Evolutionary conservation across 768 basidiomycete genomes (phyloP).

Genomic region (Agrocybe chaxingu): DNA sequence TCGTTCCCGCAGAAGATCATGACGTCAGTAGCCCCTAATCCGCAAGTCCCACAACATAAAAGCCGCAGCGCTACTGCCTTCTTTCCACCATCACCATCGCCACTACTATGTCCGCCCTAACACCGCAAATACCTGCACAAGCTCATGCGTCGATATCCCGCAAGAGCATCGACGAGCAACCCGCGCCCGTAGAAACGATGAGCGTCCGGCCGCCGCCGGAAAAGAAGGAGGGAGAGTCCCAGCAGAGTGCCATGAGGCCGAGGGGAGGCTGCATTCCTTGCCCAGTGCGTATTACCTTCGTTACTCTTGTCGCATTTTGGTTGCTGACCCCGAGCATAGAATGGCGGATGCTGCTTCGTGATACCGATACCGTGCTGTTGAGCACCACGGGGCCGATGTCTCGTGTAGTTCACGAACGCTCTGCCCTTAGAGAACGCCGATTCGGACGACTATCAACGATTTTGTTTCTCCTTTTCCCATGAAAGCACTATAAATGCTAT

Average conservation of each 20-base stretch:
- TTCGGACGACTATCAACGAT: too few relatives aligned
- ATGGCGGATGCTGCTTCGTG: constrained; percentile 27
- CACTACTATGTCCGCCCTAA: background rate
- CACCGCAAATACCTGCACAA: constrained; percentile 2
- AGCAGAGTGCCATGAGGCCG: constrained; percentile 15
- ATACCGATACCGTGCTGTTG: constrained; percentile 28
- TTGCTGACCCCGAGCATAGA: background rate
- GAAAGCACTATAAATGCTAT: too few relatives aligned
- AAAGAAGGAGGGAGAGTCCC: background rate
- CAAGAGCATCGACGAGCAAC: constrained; percentile 2
- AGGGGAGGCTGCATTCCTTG: constrained; percentile 30
- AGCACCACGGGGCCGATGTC: background rate
- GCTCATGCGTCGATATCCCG: constrained; percentile 10
- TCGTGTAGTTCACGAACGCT: too few relatives aligned
- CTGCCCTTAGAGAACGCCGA: too few relatives aligned
- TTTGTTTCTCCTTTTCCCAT: too few relatives aligned
- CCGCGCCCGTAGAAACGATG: constrained; percentile 1
- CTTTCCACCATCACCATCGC: too few relatives aligned
- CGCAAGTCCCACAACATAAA: too few relatives aligned
- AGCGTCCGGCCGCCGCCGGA: background rate
- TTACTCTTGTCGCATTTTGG: background rate
- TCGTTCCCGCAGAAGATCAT: too few relatives aligned
- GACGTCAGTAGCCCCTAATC: too few relatives aligned
- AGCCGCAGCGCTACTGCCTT: too few relatives aligned
- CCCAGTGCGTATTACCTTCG: constrained; percentile 17